phyloP scores from a whole-genome alignment of 208 protist species.

The Trichomonas tenax region DNA sequence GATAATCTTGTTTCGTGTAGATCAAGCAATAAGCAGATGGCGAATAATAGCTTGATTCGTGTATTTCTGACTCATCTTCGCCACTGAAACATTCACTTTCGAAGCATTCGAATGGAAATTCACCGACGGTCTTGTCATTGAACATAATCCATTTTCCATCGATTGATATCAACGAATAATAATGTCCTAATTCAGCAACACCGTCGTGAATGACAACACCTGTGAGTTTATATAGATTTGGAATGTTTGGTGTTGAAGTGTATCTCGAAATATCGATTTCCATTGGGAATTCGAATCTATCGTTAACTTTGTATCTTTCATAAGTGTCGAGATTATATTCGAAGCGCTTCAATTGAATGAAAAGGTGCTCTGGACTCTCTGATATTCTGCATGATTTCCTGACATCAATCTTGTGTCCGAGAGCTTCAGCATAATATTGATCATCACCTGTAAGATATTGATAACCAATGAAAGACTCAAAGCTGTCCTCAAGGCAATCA shows the following conservation, averaged over 20 bases:
- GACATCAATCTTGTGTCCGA: background rate
- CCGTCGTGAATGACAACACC: background rate
- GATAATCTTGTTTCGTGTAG: background rate
- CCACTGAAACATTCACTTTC: background rate
- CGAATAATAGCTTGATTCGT: background rate
- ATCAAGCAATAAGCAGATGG: background rate
- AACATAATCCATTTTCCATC: background rate
- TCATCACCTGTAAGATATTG: background rate
- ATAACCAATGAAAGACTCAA: background rate
- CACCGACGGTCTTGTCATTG: background rate
- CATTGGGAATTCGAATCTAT: background rate
- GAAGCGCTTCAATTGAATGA: background rate
- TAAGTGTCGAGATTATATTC: background rate
- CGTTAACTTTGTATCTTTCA: conserved; percentile 7
- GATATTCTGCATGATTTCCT: background rate
- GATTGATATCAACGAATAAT: background rate
- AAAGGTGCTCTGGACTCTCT: background rate
- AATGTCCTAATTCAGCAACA: background rate
- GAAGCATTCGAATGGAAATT: background rate
- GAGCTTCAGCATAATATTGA: background rate
- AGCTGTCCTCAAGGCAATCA: background rate
- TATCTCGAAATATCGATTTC: background rate
- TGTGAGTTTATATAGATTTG: background rate
- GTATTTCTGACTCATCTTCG: background rate
- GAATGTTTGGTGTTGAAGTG: background rate